Percentiles rank a stretch among this genome's conserved stretches.
phyloP scores from a whole-genome alignment of 495 filamentous ascomycete species.

The Penicillium herquei region DNA sequence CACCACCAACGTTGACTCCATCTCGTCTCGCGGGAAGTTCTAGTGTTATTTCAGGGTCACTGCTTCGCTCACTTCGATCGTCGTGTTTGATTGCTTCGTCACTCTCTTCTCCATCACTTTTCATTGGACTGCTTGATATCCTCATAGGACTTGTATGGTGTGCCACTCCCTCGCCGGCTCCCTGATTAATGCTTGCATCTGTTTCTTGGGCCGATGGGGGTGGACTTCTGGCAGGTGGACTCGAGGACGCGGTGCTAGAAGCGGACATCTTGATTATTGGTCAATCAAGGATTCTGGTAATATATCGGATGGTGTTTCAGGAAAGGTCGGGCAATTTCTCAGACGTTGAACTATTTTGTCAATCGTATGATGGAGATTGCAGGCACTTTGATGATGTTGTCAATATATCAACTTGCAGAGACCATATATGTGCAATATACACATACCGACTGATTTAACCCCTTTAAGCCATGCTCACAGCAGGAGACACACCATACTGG shows the following conservation, averaged over 20 bases:
- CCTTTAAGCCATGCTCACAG: not conserved
- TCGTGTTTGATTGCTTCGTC: not conserved
- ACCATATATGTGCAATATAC: too few species aligned
- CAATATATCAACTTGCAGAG: too few species aligned
- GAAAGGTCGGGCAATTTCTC: not conserved
- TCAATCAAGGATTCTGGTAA: not conserved
- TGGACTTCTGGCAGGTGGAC: not conserved
- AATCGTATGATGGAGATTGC: not conserved
- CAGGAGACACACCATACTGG: not conserved
- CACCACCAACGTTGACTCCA: not conserved
- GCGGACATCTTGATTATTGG: not conserved
- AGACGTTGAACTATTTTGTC: not conserved
- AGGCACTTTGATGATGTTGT: too few species aligned
- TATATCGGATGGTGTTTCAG: not conserved
- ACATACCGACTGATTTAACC: not conserved
- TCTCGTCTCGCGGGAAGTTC: not conserved
- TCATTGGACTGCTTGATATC: constrained; percentile 1
- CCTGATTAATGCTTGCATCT: not conserved
- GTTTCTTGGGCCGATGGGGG: not conserved
- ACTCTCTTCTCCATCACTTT: not conserved
- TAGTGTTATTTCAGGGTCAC: not conserved
- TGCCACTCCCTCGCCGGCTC: not conserved
- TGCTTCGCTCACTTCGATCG: not conserved
- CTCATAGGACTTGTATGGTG: not conserved
- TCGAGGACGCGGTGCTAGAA: not conserved